Evolutionary conservation across 192 early-diverging fungal species (phyloP).

Genomic region (Borealophlyctis nickersoniae): DNA sequence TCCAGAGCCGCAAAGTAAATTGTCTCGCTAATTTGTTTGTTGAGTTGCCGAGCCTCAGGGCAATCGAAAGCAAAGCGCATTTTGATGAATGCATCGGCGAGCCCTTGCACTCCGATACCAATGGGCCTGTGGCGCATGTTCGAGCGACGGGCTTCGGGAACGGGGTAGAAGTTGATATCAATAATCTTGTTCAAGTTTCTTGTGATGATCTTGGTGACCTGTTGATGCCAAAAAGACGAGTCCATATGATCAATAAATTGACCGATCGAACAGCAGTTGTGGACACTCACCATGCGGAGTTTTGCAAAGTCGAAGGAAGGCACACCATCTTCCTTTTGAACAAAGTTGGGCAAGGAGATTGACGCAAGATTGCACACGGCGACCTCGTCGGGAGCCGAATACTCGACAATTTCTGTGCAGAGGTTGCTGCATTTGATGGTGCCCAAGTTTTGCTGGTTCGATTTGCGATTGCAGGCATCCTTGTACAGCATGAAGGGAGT

Average conservation of each 20-base stretch:
- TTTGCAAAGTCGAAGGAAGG: slow-evolving; percentile 77
- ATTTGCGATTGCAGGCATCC: slow-evolving; percentile 98
- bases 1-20: slow-evolving; percentile 94
- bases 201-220: slow-evolving; percentile 83
- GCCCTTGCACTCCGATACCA: slow-evolving; percentile 96
- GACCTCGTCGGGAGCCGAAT: slow-evolving; percentile 91
- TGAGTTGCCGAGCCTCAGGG: slow-evolving; percentile 73
- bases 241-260: too few relatives aligned
- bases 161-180: slow-evolving; percentile 95
- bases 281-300: slow-evolving; percentile 50
- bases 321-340: slow-evolving; percentile 52
- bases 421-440: slow-evolving; percentile 98
- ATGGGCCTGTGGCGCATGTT: slow-evolving; percentile 96
- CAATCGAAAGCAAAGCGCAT: slow-evolving; percentile 95
- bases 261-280: too few relatives aligned
- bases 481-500: slow-evolving; percentile 99
- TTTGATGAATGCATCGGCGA: slow-evolving; percentile 94
- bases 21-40: slow-evolving; percentile 90
- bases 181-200: slow-evolving; percentile 96
- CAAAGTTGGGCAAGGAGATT: slow-evolving; percentile 86
- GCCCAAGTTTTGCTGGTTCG: slow-evolving; percentile 98
- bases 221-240: too few relatives aligned
- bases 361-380: slow-evolving; percentile 98
- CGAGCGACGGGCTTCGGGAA: slow-evolving; percentile 77
- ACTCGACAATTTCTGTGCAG: slow-evolving; percentile 98